Conservation (phyloP, 768 basidiomycete species). For the Dictyophora rubrovolvata region DNA sequence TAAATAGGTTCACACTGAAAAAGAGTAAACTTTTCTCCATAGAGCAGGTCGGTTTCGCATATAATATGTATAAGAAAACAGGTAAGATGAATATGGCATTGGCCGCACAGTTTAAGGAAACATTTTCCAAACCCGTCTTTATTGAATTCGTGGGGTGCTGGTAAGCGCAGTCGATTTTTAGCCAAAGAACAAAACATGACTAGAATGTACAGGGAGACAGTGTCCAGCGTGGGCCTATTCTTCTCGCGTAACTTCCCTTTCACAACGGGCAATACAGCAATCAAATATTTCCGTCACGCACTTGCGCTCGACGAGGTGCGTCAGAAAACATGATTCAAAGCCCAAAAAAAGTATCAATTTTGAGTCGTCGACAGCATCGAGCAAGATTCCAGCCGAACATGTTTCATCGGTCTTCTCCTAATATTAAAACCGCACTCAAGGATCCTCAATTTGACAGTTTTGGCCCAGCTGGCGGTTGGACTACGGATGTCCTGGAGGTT, state of each 20-base stretch:
- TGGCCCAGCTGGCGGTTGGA: not conserved
- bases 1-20: not conserved
- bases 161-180: constrained; percentile 26
- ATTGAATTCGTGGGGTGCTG: constrained; percentile 76
- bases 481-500: constrained; percentile 58
- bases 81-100: constrained; percentile 30
- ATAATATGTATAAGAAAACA: constrained; percentile 52
- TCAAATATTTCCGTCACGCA: constrained; percentile 69
- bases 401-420: constrained; percentile 40
- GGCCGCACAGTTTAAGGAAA: constrained; percentile 59
- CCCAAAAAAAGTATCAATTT: not conserved
- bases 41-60: constrained; percentile 66
- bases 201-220: constrained; percentile 59
- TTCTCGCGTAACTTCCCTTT: constrained; percentile 54
- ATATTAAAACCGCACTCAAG: constrained; percentile 13
- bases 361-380: constrained; percentile 36
- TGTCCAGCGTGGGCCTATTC: constrained; percentile 65
- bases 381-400: constrained; percentile 54
- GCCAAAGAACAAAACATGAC: constrained; percentile 3
- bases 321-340: not conserved
- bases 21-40: not conserved
- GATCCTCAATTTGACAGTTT: constrained; percentile 17
- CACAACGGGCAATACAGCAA: constrained; percentile 48
- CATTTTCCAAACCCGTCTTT: constrained; percentile 55
- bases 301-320: constrained; percentile 67